Evolutionary conservation across 352 stramenopile genomes (phyloP).

Genomic region (Globisporangium abappressorium): DNA sequence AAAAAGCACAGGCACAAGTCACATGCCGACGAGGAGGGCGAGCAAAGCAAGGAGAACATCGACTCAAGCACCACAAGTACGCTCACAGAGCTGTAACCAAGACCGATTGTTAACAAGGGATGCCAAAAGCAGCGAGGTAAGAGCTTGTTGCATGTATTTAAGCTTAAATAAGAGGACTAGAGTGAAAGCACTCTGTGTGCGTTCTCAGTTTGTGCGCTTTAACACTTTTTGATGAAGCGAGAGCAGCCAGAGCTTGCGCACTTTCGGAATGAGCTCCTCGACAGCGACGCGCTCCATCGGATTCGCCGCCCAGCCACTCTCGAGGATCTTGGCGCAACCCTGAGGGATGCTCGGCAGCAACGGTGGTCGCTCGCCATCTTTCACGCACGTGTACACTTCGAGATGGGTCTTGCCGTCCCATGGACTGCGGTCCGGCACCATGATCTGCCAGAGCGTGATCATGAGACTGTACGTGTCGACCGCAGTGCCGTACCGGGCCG

Average conservation of each 20-base stretch:
- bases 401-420: constrained; percentile 76
- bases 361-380: constrained; percentile 67
- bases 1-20: constrained; percentile 19
- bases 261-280: constrained; percentile 71
- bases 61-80: constrained; percentile 3
- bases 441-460: constrained; percentile 88
- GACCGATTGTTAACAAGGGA: not conserved
- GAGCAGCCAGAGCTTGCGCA: constrained; percentile 75
- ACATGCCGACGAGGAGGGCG: not conserved
- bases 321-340: constrained; percentile 70
- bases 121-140: not conserved
- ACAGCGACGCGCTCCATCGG: constrained; percentile 69
- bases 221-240: constrained; percentile 74
- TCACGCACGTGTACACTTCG: constrained; percentile 75
- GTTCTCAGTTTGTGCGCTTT: constrained; percentile 44
- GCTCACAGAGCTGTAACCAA: constrained; percentile 17
- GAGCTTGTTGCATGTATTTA: not conserved
- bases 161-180: constrained; percentile 11
- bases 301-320: constrained; percentile 67
- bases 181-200: not conserved
- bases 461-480: constrained; percentile 86
- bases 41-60: constrained; percentile 14
- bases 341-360: constrained; percentile 66
- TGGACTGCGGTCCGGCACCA: constrained; percentile 70
- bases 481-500: constrained; percentile 67